Conservation (phyloP, 192 early-diverging fungal species). For the Endogone sp. region DNA sequence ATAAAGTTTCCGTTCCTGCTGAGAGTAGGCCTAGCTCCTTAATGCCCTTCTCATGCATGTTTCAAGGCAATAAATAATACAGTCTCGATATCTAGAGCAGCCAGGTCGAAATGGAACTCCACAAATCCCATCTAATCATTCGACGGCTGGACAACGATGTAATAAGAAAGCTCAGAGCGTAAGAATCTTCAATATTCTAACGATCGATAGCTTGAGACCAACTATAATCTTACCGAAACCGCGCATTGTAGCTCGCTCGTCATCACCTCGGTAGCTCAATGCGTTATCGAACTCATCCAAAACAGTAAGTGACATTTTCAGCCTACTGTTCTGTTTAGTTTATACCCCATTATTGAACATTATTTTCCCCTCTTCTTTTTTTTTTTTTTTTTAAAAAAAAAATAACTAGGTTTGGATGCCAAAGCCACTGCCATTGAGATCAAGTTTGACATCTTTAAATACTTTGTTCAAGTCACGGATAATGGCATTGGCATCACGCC, state of each 20-base stretch:
- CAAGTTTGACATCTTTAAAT: constrained; percentile 32
- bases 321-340: no score
- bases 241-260: constrained; percentile 4
- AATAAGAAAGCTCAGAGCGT: neutral
- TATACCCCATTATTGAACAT: no score
- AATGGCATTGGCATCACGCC: constrained; percentile 58
- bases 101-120: neutral
- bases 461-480: constrained; percentile 53
- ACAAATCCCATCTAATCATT: neutral
- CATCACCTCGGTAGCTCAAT: constrained; percentile 33
- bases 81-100: neutral
- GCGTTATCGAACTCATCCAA: constrained; percentile 56
- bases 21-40: no score
- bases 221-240: neutral
- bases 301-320: constrained; percentile 34
- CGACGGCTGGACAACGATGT: neutral
- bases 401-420: constrained; percentile 57
- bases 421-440: constrained; percentile 45
- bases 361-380: no score
- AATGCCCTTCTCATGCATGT: no score
- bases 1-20: no score
- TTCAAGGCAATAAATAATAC: no score
- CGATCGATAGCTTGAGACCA: neutral
- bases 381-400: no score
- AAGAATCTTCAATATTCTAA: neutral